Base-by-base conservation (phyloP, 2,329 filamentous ascomycete genomes). In the Phialophora macrospora region DNA sequence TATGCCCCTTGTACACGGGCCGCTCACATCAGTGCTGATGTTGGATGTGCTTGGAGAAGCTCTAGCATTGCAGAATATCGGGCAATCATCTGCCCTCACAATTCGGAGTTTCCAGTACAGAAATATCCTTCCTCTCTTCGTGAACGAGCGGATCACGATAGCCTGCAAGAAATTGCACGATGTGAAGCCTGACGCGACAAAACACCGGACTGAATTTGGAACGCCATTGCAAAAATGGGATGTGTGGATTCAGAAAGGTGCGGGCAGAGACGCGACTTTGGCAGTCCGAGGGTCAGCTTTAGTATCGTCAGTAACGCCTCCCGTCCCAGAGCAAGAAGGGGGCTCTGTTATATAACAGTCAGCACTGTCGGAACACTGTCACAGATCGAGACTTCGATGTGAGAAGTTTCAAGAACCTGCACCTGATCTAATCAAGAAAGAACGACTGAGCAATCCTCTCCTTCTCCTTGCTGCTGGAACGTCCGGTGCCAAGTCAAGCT, bases 1-100 rank as follows among this genome's bases (percentile, higher is more conserved):
- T 4, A 85, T 88, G 66, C 81, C 92, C 28, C 83, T 98, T 17
- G 91, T 98, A 62, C 95, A 98, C 73, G 95, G 95, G 0, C 94
- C 95, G 0, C 80, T 99, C 61, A 88, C 87, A 1, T 83, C 96
- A 48, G 88, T 89, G 0, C 81, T 98, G 5, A 88, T 97, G 82
- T 82, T 96, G 41, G 85, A 87, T 17, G 82, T 89, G 4, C 76
- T 96, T 26, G 54, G 60, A 17, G 62, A 65, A 32, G 62, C 48
- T 22, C 57, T 67, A 20, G 58, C 32, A 20, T 30, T 51, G 8
- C 41, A 63, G 11, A 48, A 14, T 6, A 8, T 5, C 4, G 44
- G 41, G 3, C 14, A 22, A n/a, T 4, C 34, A 38, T 26, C 46
- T 30, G 12, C 9, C 22, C 55, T 62, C n/a, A 71, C 73, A 20